Conservation (phyloP, 371 early-diverging fungal genomes). For the Choanephora cucurbitarum region DNA sequence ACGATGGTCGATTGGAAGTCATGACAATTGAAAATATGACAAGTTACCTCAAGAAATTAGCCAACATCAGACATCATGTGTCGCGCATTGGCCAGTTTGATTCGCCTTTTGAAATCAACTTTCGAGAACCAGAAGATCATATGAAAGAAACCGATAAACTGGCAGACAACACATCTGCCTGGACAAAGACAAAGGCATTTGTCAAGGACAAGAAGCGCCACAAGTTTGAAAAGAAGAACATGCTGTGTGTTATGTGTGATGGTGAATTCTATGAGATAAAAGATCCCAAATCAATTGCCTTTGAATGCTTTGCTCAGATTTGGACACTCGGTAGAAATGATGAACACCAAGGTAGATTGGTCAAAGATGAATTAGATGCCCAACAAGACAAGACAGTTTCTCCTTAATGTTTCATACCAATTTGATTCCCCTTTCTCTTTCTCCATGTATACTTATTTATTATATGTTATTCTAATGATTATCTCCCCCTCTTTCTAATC, state of each 20-base stretch:
- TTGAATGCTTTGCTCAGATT: conserved; percentile 55
- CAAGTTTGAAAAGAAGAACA: conserved; percentile 29
- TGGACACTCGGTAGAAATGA: conserved; percentile 55
- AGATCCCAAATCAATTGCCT: conserved; percentile 52
- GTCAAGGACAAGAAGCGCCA: conserved; percentile 6
- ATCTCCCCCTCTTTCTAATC: too few relatives aligned
- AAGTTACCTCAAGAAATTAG: conserved; percentile 48
- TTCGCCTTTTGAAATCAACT: conserved; percentile 34
- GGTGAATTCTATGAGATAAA: conserved; percentile 66
- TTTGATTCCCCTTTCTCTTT: too few relatives aligned
- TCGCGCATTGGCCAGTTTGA: conserved; percentile 48
- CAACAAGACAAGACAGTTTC: conserved; percentile 9
- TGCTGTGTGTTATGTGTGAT: conserved; percentile 66
- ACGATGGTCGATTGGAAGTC: conserved; percentile 40
- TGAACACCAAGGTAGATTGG: conserved; percentile 33
- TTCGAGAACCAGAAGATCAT: conserved; percentile 16
- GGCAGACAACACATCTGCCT: not conserved
- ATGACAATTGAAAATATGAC: conserved; percentile 32
- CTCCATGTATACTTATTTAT: too few relatives aligned
- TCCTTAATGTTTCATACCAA: too few relatives aligned
- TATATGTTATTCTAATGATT: too few relatives aligned
- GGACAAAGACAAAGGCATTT: conserved; percentile 17
- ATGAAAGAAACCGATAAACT: conserved; percentile 9
- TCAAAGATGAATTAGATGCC: conserved; percentile 31
- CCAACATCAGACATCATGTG: conserved; percentile 43